Evolutionary conservation across 2,329 filamentous ascomycete genomes (phyloP), one percentile per base, ranked within the genome.

Genomic region (Fusarium miscanthi): DNA sequence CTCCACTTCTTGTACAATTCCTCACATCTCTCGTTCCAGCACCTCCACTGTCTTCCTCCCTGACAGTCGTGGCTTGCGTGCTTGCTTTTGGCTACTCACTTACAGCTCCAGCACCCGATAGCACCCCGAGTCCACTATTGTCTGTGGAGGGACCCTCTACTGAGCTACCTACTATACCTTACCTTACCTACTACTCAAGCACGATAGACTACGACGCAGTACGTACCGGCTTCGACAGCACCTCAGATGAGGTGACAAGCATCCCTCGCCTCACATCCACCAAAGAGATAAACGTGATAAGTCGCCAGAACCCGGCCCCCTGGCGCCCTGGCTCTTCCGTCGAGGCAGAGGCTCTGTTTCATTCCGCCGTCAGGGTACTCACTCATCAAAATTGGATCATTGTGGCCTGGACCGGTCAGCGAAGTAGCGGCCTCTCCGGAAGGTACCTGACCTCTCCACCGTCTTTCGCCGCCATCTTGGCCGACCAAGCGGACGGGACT

Each of bases 361-460:
- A 72, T 69, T 69, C 54, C 53, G 52, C 62, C 25, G 48, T 70
- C 66, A 73, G 70, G 66, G 70, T 67, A 54, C 56, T 62, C 66
- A 38, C 42, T 64, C 68, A 54, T 70, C 63, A 69, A 72, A 72
- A 68, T 49, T 72, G 53, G 68, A 72, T 67, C 66, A 70, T 59
- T 61, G 37, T 73, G 70, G 61, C 70, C 70, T 73, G 61, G 70
- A 73, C 70, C 66, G 49, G 70, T 70, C 66, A 73, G 57, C 61
- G 53, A 71, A 59, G 53, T 49, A 71, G 69, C 70, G 70, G 70
- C 70, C 66, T 73, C 62, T 73, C 70, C 70, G 70, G 65, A 70
- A 43, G 56, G 70, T 72, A 65, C 59, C 46, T 69, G 57, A 45
- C 63, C 66, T 66, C 67, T 70, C 65, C 66, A 63, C 70, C 66